Evolutionary conservation across 768 basidiomycete species (phyloP).

Genomic region (Mrakia gelida): DNA sequence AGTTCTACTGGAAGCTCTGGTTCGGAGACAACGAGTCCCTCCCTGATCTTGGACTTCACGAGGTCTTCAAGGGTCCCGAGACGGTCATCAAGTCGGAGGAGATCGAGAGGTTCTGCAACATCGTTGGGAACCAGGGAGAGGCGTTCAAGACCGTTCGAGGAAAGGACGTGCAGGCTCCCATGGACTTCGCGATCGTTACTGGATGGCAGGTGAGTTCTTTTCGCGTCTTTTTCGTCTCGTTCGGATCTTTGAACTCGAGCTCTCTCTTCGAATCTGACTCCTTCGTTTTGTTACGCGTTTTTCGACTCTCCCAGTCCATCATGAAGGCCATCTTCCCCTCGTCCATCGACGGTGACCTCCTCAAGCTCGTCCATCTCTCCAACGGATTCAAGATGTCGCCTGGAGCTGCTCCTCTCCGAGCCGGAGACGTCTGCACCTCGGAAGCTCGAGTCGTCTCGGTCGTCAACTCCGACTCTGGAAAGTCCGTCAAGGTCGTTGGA

Average conservation of each 20-base stretch:
- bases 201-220: constrained; percentile 81
- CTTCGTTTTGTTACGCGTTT: not conserved
- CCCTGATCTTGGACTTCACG: constrained; percentile 71
- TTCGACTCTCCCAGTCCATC: constrained; percentile 65
- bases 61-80: constrained; percentile 80
- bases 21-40: constrained; percentile 78
- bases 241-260: too few relatives aligned
- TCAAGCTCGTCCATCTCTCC: constrained; percentile 93
- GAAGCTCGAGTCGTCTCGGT: constrained; percentile 86
- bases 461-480: constrained; percentile 83
- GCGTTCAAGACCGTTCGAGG: constrained; percentile 76
- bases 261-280: not conserved
- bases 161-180: constrained; percentile 73
- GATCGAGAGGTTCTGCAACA: constrained; percentile 83
- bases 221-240: not conserved
- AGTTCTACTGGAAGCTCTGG: constrained; percentile 97
- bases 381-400: constrained; percentile 91
- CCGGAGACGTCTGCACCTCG: constrained; percentile 83
- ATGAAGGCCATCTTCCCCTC: constrained; percentile 97
- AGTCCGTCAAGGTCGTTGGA: constrained; percentile 65
- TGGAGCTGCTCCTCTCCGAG: constrained; percentile 68
- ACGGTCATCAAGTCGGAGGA: constrained; percentile 63
- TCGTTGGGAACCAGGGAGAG: constrained; percentile 90
- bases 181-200: constrained; percentile 98
- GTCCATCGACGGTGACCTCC: constrained; percentile 83